Base-by-base conservation (phyloP, 2,329 filamentous ascomycete genomes). In the Aspergillus tamarii region DNA sequence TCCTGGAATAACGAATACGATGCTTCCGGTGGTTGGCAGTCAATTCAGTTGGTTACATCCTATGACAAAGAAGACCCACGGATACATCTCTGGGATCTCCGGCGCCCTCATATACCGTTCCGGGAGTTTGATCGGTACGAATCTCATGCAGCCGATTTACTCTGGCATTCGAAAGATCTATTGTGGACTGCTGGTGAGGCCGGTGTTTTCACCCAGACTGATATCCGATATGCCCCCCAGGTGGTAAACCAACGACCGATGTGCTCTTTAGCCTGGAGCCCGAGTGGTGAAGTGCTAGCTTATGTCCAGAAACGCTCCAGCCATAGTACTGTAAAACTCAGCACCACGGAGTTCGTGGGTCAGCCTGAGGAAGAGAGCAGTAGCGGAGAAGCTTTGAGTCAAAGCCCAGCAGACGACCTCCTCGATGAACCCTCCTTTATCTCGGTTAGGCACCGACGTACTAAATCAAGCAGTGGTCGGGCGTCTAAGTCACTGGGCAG, bases 31-130 rank as follows among this genome's bases (percentile, higher is more conserved):
- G 80, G 82, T 48, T 86, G 85, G 78, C 85, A 88, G 69, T 87
- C 85, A 63, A 89, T 85, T 11, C 87, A 89, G 69, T 72, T 90
- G 30, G 85, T 86, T 45, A 88, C 87, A 3, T 84, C 85, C 6
- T 89, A 89, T 72, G 85, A 88, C 70, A 82, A 85, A 58, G 83
- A 87, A 66, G 85, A 89, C 71, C 82, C 87, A 0, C 79, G 84
- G 39, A 79, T 89, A 59, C 88, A 89, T 69, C 76, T 89, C 4
- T 90, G 88, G 88, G 88, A 90, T 73, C 83, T 89, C 66, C 84
- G 86, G 43, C 82, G 88, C 39, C 86, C 87, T 7, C 81, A 84
- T 68, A 76, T 89, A n/a, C 88, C 88, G 0, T 88, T 87, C 69
- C 82, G 85, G 48, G 87, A 89, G 70, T 82, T 89, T 66, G 81